Base-by-base conservation (phyloP, 139 green algal genomes). In the Medakamo hakoo region DNA sequence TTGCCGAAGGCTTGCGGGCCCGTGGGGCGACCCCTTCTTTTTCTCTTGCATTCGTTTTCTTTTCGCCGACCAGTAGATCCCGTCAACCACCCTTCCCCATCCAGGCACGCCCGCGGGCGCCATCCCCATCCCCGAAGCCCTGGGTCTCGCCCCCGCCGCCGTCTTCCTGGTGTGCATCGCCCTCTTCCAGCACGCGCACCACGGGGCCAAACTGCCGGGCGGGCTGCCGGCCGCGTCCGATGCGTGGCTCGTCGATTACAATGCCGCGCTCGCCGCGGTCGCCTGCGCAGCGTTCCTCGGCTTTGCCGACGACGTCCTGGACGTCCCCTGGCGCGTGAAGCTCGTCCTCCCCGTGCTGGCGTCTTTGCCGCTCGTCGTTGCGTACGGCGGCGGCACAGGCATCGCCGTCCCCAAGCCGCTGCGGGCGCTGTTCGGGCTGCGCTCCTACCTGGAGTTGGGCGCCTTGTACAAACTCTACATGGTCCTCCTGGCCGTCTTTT, bases 211-310 rank as follows among this genome's bases (percentile, higher is more conserved):
- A 23, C 56, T 9, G 27, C 9, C 27, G 18, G 27, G 58, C 5
- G 18, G 27, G n/a, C 24, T 23, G 58, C 58, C 9, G 19, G 9
- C 23, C 58, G 19, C 32, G 58, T 24, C 72, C 0, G 76, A 86
- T 31, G 68, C 85, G 20, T 96, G 91, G 93, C 78, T 94, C 67
- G 79, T 96, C n/a, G 88, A 99, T 77, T 98, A 95, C 80, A 98
- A 98, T 60, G 88, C 91, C 4, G 93, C 91, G 2, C 72, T 99
- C 25, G 91, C 90, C 5, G 91, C 84, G 28, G 90, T 98, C 49
- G 90, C 85, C 67, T 96, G 97, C 78, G 98, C 97, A 91, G 73
- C 96, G 3, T 95, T 99, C 68, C 80, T 99, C 21, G 93, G 93
- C 4, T 99, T 99, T 74, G 87, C 91, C 5, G 93, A 99, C 63